Conservation (phyloP, 495 filamentous ascomycete species). For the Hypoxylon perforatum region DNA sequence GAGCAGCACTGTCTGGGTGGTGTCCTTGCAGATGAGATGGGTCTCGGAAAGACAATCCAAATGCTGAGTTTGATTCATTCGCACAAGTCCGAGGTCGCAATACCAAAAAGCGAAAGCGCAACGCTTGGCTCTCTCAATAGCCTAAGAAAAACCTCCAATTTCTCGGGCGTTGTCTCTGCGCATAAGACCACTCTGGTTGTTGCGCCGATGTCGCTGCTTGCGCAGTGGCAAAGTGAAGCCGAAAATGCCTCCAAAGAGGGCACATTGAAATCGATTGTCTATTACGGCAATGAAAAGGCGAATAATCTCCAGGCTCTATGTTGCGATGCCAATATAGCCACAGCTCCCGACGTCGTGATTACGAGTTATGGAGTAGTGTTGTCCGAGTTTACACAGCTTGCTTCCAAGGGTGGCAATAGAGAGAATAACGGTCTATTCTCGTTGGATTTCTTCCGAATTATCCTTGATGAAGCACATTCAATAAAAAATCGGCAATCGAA, state of each 20-base stretch:
- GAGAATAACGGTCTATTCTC: conserved; percentile 84
- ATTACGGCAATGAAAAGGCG: conserved; percentile 88
- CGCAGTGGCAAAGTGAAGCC: conserved; percentile 97
- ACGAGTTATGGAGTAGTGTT: conserved; percentile 96
- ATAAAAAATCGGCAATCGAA: conserved; percentile 94
- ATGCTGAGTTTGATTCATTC: conserved; percentile 95
- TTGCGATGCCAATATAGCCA: conserved; percentile 74
- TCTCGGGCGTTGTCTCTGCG: conserved; percentile 69
- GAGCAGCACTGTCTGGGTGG: conserved; percentile 95
- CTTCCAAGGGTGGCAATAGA: conserved; percentile 64
- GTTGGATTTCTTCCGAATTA: conserved; percentile 90
- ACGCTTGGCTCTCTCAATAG: conserved; percentile 44
- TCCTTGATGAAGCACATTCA: conserved; percentile 92
- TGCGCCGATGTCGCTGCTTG: conserved; percentile 91
- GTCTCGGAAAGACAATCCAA: conserved; percentile 95
- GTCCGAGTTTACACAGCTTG: conserved; percentile 84
- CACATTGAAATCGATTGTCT: conserved; percentile 83
- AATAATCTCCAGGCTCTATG: conserved; percentile 81
- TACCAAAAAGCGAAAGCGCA: conserved; percentile 22
- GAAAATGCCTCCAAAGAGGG: conserved; percentile 85
- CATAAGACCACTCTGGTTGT: conserved; percentile 94
- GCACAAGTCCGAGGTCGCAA: conserved; percentile 71
- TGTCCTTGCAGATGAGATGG: conserved; percentile 92
- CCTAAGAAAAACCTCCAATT: conserved; percentile 51
- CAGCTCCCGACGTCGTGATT: conserved; percentile 88